Conservation (phyloP, 169 alveolate genomes). For the Theileria luwenshuni region DNA sequence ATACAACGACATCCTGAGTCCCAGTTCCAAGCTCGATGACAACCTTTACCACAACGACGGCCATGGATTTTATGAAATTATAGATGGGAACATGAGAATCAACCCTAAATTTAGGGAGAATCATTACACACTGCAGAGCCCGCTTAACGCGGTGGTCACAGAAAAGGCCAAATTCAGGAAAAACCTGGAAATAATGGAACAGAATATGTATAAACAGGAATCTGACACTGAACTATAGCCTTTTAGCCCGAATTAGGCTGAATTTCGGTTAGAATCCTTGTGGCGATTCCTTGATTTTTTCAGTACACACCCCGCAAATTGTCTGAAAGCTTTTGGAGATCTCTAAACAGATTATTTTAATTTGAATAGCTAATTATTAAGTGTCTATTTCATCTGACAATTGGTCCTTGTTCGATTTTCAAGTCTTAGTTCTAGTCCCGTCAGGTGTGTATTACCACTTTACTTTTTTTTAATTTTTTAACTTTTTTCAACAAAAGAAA, state of each 20-base stretch:
- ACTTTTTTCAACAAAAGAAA: too few species aligned
- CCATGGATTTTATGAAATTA: not conserved
- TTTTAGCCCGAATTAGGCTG: not conserved
- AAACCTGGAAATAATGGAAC: slow-evolving; percentile 21
- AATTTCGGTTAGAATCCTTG: not conserved
- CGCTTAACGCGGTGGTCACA: not conserved
- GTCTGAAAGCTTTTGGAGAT: slow-evolving; percentile 2
- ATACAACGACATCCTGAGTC: not conserved
- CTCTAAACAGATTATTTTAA: not conserved
- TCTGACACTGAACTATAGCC: not conserved
- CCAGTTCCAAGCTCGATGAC: not conserved
- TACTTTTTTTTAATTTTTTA: too few species aligned
- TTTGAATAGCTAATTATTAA: too few species aligned
- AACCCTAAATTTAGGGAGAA: not conserved
- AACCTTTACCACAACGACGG: not conserved
- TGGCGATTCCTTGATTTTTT: not conserved
- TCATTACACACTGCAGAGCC: not conserved
- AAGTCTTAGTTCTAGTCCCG: not conserved
- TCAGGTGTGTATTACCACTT: not conserved
- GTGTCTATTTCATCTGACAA: not conserved
- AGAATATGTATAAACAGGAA: slow-evolving; percentile 19
- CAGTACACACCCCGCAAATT: slow-evolving; percentile 24
- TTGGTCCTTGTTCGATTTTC: too few species aligned
- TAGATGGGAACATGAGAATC: not conserved
- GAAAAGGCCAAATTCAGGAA: not conserved